These are phyloP conservation scores for Termitomyces sp. DNA, from an alignment of 768 basidiomycete genomes.

Conservation along the genomic window DNA sequence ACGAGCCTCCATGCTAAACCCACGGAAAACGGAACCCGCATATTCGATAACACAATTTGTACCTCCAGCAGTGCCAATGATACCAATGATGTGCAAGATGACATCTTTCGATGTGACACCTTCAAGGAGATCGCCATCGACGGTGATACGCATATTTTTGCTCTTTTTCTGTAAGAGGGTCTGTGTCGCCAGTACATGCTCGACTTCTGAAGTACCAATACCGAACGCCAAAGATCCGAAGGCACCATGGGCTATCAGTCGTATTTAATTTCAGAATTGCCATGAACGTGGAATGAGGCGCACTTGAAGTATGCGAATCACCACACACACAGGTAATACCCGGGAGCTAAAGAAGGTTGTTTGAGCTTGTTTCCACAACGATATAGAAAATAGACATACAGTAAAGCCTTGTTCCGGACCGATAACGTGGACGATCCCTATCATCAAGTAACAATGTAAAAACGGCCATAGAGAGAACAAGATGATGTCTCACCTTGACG, in stretches of 20 bases:
- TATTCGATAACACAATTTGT: conserved; percentile 92
- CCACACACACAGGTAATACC: conserved; percentile 87
- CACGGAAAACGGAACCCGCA: conserved; percentile 83
- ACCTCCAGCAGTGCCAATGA: conserved; percentile 91
- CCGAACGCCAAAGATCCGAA: conserved; percentile 93
- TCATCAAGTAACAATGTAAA: conserved; percentile 4
- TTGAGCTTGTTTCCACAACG: neutral
- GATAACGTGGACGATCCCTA: conserved; percentile 85
- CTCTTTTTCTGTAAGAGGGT: conserved; percentile 83
- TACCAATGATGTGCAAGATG: conserved; percentile 85
- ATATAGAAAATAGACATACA: conserved; percentile 30
- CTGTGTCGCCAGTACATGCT: conserved; percentile 92
- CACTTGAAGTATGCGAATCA: conserved; percentile 91
- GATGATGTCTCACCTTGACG: conserved; percentile 63
- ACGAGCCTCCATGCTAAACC: conserved; percentile 85
- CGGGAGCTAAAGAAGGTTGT: conserved; percentile 46
- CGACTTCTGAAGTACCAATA: conserved; percentile 92
- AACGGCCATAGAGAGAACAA: neutral
- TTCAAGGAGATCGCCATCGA: conserved; percentile 76
- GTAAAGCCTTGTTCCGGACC: conserved; percentile 95
- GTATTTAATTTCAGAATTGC: conserved; percentile 5
- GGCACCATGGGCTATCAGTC: conserved; percentile 72
- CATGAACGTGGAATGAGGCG: conserved; percentile 24
- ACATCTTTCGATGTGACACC: conserved; percentile 91
- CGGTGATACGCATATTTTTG: conserved; percentile 91